Evolutionary conservation across 768 basidiomycete genomes (phyloP).

Genomic region (Suillus cothurnatus): DNA sequence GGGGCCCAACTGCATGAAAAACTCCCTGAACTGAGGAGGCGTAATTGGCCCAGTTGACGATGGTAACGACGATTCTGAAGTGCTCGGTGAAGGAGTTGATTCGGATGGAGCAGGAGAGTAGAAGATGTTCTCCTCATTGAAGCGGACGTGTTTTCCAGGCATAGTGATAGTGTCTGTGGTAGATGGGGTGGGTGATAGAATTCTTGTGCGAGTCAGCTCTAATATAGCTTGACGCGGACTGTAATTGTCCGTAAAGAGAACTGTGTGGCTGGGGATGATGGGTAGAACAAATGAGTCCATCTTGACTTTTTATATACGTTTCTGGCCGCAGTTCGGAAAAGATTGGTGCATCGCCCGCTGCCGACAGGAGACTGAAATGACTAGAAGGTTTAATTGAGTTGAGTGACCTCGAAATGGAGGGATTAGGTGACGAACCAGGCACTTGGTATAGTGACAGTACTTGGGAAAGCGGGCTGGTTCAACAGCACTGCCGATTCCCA

Average conservation of each 20-base stretch:
- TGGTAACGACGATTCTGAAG: conserved; percentile 32
- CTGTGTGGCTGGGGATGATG: background rate
- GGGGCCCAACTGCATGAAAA: conserved; percentile 26
- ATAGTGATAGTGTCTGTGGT: conserved; percentile 17
- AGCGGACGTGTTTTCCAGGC: conserved; percentile 34
- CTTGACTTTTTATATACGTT: background rate
- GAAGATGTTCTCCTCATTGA: conserved; percentile 34
- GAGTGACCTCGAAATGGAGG: background rate
- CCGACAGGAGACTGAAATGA: background rate
- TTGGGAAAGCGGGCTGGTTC: background rate
- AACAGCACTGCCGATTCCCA: background rate
- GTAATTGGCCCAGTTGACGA: conserved; percentile 33
- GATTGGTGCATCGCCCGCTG: background rate
- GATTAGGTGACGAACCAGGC: background rate
- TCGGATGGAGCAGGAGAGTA: conserved; percentile 27
- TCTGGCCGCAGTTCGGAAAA: background rate
- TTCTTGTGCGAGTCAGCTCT: background rate
- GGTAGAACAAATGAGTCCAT: background rate
- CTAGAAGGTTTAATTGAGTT: background rate
- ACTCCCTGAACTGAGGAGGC: conserved; percentile 28
- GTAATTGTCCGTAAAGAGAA: background rate
- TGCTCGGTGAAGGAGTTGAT: conserved; percentile 26
- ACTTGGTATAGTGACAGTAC: background rate
- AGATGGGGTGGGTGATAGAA: conserved; percentile 13
- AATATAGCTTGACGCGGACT: background rate